These are phyloP conservation scores for Eruca vesicaria DNA, from an alignment of 441 rosid species.

Conservation along the genomic window DNA sequence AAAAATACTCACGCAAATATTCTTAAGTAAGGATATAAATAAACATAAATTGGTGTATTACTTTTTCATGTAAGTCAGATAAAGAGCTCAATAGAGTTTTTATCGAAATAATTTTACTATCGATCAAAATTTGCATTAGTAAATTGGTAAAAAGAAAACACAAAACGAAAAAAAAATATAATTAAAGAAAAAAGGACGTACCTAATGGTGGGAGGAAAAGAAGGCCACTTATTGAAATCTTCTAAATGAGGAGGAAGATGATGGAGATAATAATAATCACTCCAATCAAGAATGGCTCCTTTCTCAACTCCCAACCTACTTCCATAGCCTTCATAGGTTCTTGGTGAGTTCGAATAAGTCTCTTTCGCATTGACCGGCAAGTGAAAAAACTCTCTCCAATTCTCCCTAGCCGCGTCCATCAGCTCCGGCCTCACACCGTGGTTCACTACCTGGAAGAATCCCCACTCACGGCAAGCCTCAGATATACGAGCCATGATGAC, in stretches of 20 bases:
- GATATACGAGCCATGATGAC: slow-evolving; percentile 38
- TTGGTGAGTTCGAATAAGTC: slow-evolving; percentile 61
- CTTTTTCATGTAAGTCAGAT: too few relatives aligned
- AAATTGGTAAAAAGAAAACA: background rate
- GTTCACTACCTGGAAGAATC: slow-evolving; percentile 80
- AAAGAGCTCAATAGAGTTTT: too few relatives aligned
- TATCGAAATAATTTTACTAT: too few relatives aligned
- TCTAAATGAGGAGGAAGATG: slow-evolving; percentile 54
- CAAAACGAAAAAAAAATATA: background rate
- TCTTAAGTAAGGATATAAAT: too few relatives aligned
- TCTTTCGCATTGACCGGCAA: slow-evolving; percentile 60
- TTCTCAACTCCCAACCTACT: slow-evolving; percentile 79
- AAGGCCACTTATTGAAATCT: slow-evolving; percentile 77
- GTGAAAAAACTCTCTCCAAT: slow-evolving; percentile 74
- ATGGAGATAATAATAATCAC: slow-evolving; percentile 80
- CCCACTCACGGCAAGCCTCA: slow-evolving; percentile 72
- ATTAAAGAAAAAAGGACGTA: slow-evolving; percentile 17
- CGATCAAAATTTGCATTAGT: too few relatives aligned
- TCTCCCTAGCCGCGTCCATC: slow-evolving; percentile 59
- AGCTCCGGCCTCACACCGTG: slow-evolving; percentile 65
- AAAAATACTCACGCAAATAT: background rate
- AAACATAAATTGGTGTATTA: too few relatives aligned
- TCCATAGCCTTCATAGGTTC: slow-evolving; percentile 85
- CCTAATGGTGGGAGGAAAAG: slow-evolving; percentile 59
- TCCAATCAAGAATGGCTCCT: slow-evolving; percentile 88